phyloP scores from a whole-genome alignment of 2,329 filamentous ascomycete genomes.

The Sphaerulina vaccinii region DNA sequence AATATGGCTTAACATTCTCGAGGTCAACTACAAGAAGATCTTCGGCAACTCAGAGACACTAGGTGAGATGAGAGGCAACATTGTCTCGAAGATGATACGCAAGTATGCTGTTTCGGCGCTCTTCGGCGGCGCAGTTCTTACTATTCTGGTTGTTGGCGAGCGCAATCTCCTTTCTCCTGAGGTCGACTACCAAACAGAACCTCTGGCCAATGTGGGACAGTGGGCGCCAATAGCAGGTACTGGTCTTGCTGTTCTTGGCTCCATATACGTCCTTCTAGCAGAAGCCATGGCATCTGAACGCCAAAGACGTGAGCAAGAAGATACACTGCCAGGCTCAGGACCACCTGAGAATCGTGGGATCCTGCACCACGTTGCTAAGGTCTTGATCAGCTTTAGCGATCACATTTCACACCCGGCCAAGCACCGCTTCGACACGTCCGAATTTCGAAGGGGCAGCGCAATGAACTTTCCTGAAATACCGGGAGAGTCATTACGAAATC shows the following conservation, averaged over 20 bases:
- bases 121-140: constrained; percentile 58
- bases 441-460: constrained; percentile 49
- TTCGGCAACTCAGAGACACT: constrained; percentile 38
- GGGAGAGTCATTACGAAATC: constrained; percentile 52
- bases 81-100: constrained; percentile 10
- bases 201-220: constrained; percentile 60
- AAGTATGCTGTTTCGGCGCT: constrained; percentile 56
- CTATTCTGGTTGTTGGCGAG: constrained; percentile 62
- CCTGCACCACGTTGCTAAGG: constrained; percentile 44
- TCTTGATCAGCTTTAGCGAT: constrained; percentile 46
- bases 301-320: constrained; percentile 16
- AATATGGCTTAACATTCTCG: constrained; percentile 64
- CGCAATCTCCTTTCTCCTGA: constrained; percentile 61
- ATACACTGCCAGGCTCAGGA: constrained; percentile 9
- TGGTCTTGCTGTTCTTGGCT: constrained; percentile 57
- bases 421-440: constrained; percentile 51
- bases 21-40: constrained; percentile 58
- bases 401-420: constrained; percentile 51
- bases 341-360: neutral
- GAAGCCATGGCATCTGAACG: constrained; percentile 29
- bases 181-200: constrained; percentile 60
- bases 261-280: constrained; percentile 55
- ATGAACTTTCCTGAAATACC: constrained; percentile 58
- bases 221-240: constrained; percentile 63
- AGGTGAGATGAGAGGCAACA: constrained; percentile 11